These are phyloP conservation scores for Phialemonium atrogriseum DNA, from an alignment of 2,329 filamentous ascomycete genomes.

Conservation along the genomic window DNA sequence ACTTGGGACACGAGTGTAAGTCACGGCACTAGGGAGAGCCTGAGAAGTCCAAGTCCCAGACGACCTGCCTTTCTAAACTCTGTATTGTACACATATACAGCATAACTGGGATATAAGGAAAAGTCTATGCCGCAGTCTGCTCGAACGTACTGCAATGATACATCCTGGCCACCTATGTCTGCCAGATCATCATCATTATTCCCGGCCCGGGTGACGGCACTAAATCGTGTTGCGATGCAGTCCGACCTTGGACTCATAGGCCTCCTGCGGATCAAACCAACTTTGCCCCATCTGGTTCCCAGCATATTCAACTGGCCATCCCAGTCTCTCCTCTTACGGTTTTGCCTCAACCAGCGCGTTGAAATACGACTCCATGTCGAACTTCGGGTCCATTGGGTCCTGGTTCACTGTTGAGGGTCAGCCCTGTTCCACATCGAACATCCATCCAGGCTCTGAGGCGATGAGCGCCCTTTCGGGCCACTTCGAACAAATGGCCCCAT, in stretches of 20 bases:
- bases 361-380: conserved; percentile 85
- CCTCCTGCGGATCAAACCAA: conserved; percentile 15
- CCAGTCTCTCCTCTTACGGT: conserved; percentile 30
- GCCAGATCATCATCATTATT: conserved; percentile 1
- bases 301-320: conserved; percentile 11
- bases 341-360: conserved; percentile 50
- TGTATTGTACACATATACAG: conserved; percentile 49
- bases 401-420: conserved; percentile 19
- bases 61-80: too few relatives aligned
- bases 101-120: conserved; percentile 34
- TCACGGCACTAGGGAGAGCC: too few relatives aligned
- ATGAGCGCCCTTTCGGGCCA: too few relatives aligned
- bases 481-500: conserved; percentile 21
- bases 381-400: conserved; percentile 76
- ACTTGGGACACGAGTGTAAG: too few relatives aligned
- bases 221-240: conserved; percentile 1
- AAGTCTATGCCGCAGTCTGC: conserved; percentile 42
- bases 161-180: conserved; percentile 19
- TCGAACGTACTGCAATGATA: conserved; percentile 31
- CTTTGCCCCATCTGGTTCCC: conserved; percentile 17
- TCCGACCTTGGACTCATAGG: conserved; percentile 1
- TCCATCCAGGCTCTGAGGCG: too few relatives aligned
- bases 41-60: too few relatives aligned
- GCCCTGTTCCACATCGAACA: conserved; percentile 6
- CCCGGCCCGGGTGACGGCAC: neutral